A percentile compares a stretch with the other conserved stretches of the same genome.
These are phyloP conservation scores for Bretziella fagacearum DNA, from an alignment of 2,329 filamentous ascomycete species.

Conservation along the genomic window DNA sequence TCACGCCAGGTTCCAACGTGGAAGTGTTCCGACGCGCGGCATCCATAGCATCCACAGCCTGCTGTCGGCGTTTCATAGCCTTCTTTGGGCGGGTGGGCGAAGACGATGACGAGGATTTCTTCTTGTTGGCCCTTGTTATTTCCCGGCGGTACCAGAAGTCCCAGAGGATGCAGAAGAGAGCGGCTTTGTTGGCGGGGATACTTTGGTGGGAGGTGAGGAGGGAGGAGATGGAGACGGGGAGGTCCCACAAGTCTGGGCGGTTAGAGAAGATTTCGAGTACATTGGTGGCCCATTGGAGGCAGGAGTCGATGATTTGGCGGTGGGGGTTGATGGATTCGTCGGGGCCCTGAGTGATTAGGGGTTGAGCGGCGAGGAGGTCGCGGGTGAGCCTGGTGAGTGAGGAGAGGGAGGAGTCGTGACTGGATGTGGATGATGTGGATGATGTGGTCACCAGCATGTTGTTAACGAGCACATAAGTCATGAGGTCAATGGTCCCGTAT, in stretches of 20 bases:
- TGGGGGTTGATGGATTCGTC: not conserved
- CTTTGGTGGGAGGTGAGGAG: not conserved
- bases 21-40: no score
- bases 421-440: not conserved
- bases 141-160: not conserved
- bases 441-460: not conserved
- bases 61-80: no score
- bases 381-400: not conserved
- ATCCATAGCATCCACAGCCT: no score
- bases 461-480: constrained; percentile 2
- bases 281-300: not conserved
- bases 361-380: not conserved
- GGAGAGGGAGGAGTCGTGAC: no score
- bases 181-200: not conserved
- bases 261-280: not conserved
- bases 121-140: not conserved
- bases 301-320: not conserved
- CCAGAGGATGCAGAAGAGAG: not conserved
- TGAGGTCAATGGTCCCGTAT: not conserved
- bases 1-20: no score
- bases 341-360: not conserved
- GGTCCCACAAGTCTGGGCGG: not conserved
- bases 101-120: not conserved
- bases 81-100: not conserved
- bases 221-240: not conserved